Evolutionary conservation across 768 basidiomycete genomes (phyloP).

Genomic region (Tricholoma bakamatsutake): DNA sequence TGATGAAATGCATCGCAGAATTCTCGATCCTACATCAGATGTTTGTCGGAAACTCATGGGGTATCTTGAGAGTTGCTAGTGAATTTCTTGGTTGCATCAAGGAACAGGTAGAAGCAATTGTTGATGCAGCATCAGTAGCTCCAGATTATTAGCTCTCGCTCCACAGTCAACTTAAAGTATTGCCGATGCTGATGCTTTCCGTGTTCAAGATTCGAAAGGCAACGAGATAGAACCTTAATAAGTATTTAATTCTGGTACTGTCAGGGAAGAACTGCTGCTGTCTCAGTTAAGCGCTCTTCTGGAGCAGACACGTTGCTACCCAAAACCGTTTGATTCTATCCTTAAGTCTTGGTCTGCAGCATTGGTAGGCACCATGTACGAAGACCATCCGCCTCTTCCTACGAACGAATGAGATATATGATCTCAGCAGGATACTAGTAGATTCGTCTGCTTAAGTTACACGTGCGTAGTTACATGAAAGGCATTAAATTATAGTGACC

Average conservation of each 20-base stretch:
- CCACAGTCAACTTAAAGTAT: too few relatives aligned
- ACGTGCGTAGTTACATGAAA: too few relatives aligned
- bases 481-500: too few relatives aligned
- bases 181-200: slow-evolving; percentile 28
- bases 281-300: too few relatives aligned
- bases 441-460: too few relatives aligned
- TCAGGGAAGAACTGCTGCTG: slow-evolving; percentile 2
- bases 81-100: slow-evolving; percentile 1
- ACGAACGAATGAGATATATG: slow-evolving; percentile 10
- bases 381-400: slow-evolving; percentile 11
- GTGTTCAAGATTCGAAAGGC: slow-evolving; percentile 26
- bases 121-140: not conserved
- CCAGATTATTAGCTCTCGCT: too few relatives aligned
- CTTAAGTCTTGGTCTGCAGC: slow-evolving; percentile 10
- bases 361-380: slow-evolving; percentile 8
- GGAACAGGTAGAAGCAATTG: not conserved
- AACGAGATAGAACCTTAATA: slow-evolving; percentile 9
- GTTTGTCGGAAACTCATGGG: slow-evolving; percentile 2
- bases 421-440: not conserved
- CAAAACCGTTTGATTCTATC: slow-evolving; percentile 11
- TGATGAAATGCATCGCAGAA: slow-evolving; percentile 2
- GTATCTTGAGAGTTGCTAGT: slow-evolving; percentile 4
- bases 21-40: slow-evolving; percentile 3
- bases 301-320: slow-evolving; percentile 2
- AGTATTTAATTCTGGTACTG: slow-evolving; percentile 9